Conservation (phyloP, 768 basidiomycete genomes). For the Suillus hirtellus region DNA sequence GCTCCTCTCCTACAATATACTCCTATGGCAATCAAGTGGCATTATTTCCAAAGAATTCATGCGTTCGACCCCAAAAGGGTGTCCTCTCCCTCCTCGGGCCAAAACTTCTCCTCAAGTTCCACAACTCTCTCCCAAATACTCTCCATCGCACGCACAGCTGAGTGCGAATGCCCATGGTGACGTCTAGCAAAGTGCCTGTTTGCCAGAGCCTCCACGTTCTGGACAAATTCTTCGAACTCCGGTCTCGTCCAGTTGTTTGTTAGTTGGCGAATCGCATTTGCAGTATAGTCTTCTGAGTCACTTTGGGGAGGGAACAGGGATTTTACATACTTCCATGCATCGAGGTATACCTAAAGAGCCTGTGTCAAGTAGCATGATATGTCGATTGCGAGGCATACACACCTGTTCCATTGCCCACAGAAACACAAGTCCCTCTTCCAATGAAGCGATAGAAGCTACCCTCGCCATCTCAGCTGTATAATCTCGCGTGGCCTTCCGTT, state of each 20-base stretch:
- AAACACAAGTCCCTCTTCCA: conserved; percentile 69
- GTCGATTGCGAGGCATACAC: conserved; percentile 9
- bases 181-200: conserved; percentile 32
- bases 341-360: conserved; percentile 57
- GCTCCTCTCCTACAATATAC: not conserved
- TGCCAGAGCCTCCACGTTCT: conserved; percentile 48
- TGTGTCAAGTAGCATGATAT: not conserved
- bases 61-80: not conserved
- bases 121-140: conserved; percentile 57
- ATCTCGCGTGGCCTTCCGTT: conserved; percentile 61
- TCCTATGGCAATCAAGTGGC: not conserved
- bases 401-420: conserved; percentile 84
- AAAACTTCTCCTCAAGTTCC: conserved; percentile 62
- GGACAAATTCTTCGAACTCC: conserved; percentile 56
- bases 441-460: conserved; percentile 41
- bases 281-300: conserved; percentile 17
- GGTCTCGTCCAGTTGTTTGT: conserved; percentile 62
- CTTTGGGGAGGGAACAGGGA: conserved; percentile 11
- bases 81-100: conserved; percentile 50
- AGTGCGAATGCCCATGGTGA: conserved; percentile 7
- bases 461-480: conserved; percentile 74
- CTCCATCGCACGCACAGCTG: conserved; percentile 39
- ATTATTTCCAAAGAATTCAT: not conserved
- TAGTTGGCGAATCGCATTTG: conserved; percentile 44
- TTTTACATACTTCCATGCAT: conserved; percentile 61